phyloP scores from a whole-genome alignment of 805 yeast genomes.

The Kluyveromyces nonfermentans region DNA sequence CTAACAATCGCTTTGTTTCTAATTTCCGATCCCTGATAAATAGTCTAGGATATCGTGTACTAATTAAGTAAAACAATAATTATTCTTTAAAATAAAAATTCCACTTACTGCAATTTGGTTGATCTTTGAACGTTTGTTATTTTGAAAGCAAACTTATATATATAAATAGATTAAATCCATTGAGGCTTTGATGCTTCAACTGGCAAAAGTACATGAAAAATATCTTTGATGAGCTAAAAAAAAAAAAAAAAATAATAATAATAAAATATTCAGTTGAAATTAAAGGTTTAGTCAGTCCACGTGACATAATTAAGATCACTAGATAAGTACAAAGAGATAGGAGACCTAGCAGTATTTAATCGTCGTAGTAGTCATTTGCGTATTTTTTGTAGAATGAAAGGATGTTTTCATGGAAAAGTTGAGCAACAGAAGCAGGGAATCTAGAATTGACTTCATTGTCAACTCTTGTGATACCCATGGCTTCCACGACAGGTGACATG shows the following conservation, averaged over 20 bases:
- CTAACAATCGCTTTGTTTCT: background rate
- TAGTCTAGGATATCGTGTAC: background rate
- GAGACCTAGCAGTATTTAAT: slow-evolving; percentile 8
- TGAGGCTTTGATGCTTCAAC: background rate
- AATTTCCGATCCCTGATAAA: background rate
- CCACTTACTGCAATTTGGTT: background rate
- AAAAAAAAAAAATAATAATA: too few species aligned
- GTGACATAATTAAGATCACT: too few species aligned
- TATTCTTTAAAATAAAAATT: background rate
- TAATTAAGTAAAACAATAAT: too few species aligned
- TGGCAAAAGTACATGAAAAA: background rate
- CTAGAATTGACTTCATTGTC: slow-evolving; percentile 61
- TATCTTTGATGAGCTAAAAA: background rate
- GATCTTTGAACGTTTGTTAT: background rate
- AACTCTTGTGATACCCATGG: slow-evolving; percentile 72
- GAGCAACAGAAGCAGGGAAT: slow-evolving; percentile 38
- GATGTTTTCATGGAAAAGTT: slow-evolving; percentile 21
- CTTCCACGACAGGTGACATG: slow-evolving; percentile 52
- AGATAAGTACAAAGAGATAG: background rate
- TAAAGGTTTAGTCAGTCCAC: too few species aligned
- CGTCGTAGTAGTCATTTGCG: slow-evolving; percentile 24
- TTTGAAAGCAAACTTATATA: background rate
- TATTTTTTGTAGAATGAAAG: slow-evolving; percentile 20
- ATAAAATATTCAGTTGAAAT: too few species aligned
- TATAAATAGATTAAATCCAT: too few species aligned